Percentiles rank a stretch among this genome's conserved stretches.
phyloP scores from a whole-genome alignment of 768 basidiomycete genomes.

The Leccinellum rugosiceps region DNA sequence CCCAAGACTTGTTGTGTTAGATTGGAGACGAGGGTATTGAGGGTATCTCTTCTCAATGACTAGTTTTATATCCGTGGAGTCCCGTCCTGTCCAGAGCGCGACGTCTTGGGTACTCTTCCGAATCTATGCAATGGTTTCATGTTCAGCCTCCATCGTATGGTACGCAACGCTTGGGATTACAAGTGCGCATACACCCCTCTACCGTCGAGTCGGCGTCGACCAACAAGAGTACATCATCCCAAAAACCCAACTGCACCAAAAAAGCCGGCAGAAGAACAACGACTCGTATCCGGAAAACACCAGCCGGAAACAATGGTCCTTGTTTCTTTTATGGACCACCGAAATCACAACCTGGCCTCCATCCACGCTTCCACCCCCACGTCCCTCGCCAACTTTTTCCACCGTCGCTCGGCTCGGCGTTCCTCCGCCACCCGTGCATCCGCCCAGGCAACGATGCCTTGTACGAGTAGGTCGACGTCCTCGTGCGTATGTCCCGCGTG shows the following conservation, averaged over 20 bases:
- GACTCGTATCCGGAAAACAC: background rate
- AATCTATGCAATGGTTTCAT: too few species aligned
- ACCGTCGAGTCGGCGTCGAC: background rate
- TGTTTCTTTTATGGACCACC: background rate
- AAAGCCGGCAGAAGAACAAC: background rate
- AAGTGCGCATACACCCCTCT: background rate
- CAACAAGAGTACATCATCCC: background rate
- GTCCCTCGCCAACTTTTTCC: slow-evolving; percentile 14
- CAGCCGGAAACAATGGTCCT: background rate
- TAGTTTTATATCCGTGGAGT: too few species aligned
- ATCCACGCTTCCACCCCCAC: slow-evolving; percentile 25
- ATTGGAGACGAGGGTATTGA: too few species aligned
- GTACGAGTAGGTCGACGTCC: slow-evolving; percentile 59
- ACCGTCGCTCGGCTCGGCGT: background rate
- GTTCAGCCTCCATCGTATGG: too few species aligned
- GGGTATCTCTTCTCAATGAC: too few species aligned
- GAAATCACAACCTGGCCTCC: slow-evolving; percentile 24
- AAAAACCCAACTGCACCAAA: background rate
- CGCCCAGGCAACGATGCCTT: slow-evolving; percentile 43
- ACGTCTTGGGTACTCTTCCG: too few species aligned
- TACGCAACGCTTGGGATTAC: too few species aligned
- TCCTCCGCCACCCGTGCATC: slow-evolving; percentile 12
- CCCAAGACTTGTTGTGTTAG: too few species aligned
- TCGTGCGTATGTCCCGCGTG: slow-evolving; percentile 68
- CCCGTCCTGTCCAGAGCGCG: too few species aligned